phyloP scores from a whole-genome alignment of 148 eudicot species.

The Camellia japonica region DNA sequence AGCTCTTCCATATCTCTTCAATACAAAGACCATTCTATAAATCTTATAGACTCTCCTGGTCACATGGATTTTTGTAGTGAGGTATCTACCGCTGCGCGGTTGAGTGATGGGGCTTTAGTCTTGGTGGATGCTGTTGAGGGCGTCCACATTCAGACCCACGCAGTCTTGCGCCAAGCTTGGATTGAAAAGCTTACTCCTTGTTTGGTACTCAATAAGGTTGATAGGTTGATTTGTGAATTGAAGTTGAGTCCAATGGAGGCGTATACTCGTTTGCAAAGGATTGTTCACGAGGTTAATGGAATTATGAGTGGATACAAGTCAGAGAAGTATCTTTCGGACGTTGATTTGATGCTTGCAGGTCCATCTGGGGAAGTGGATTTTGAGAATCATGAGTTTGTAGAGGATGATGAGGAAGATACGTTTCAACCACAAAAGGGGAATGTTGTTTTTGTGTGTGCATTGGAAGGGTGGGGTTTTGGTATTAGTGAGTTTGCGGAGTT shows the following conservation, averaged over 20 bases:
- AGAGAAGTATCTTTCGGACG: conserved; percentile 91
- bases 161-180: conserved; percentile 95
- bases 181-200: conserved; percentile 85
- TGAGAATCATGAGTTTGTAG: conserved; percentile 52
- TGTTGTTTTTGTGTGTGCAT: conserved; percentile 88
- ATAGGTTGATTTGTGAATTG: conserved; percentile 79
- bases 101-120: conserved; percentile 90
- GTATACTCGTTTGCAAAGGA: conserved; percentile 62
- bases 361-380: conserved; percentile 43
- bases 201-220: conserved; percentile 91
- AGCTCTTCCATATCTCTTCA: conserved; percentile 72
- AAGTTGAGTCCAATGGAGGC: conserved; percentile 87
- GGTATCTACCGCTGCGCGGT: conserved; percentile 88
- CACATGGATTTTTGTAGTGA: conserved; percentile 98
- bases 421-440: conserved; percentile 96
- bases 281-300: conserved; percentile 88
- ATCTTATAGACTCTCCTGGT: conserved; percentile 93
- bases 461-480: conserved; percentile 95
- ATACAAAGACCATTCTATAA: conserved; percentile 47
- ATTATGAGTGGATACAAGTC: conserved; percentile 81
- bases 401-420: conserved; percentile 85
- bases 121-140: conserved; percentile 96
- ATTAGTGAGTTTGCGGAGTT: conserved; percentile 79
- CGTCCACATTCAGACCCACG: conserved; percentile 97
- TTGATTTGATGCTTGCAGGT: conserved; percentile 72